phyloP scores from a whole-genome alignment of 768 basidiomycete species.

The Xerocomus spinulosus region DNA sequence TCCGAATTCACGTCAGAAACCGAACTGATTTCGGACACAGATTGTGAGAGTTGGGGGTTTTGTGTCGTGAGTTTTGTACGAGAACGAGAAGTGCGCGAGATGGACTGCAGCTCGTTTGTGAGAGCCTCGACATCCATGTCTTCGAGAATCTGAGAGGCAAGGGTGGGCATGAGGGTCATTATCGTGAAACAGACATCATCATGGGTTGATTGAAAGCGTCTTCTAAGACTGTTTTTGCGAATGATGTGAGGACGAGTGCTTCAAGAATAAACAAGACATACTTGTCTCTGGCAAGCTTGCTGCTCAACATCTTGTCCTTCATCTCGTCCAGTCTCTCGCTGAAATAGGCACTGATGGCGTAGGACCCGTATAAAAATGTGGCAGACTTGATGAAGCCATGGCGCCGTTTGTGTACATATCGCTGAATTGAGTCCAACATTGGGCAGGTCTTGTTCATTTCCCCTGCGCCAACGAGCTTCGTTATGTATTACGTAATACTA shows the following conservation, averaged over 20 bases:
- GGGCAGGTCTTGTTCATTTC: neutral
- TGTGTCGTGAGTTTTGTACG: conserved; percentile 11
- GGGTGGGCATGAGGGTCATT: conserved; percentile 63
- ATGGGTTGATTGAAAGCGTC: conserved; percentile 72
- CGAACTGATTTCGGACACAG: conserved; percentile 36
- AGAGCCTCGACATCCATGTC: conserved; percentile 75
- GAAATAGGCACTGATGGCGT: conserved; percentile 59
- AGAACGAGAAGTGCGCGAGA: conserved; percentile 34
- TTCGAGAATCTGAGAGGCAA: conserved; percentile 58
- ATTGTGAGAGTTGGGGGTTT: conserved; percentile 24
- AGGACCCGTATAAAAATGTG: conserved; percentile 55
- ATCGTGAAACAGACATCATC: conserved; percentile 75
- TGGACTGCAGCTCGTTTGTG: conserved; percentile 50
- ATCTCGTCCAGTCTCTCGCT: conserved; percentile 59
- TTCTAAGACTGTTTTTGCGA: conserved; percentile 47
- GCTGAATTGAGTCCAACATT: conserved; percentile 44
- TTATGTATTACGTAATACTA: conserved; percentile 12
- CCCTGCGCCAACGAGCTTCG: neutral
- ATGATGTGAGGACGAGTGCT: conserved; percentile 2
- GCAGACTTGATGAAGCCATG: conserved; percentile 45
- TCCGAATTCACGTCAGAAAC: conserved; percentile 42
- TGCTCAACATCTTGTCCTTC: conserved; percentile 56
- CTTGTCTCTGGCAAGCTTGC: conserved; percentile 60
- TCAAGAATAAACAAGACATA: conserved; percentile 19
- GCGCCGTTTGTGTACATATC: conserved; percentile 49